A percentile compares a stretch with the other conserved stretches of the same genome.
These are phyloP conservation scores for Penicillium sp. DNA, from an alignment of 2,329 filamentous ascomycete species.

Conservation along the genomic window DNA sequence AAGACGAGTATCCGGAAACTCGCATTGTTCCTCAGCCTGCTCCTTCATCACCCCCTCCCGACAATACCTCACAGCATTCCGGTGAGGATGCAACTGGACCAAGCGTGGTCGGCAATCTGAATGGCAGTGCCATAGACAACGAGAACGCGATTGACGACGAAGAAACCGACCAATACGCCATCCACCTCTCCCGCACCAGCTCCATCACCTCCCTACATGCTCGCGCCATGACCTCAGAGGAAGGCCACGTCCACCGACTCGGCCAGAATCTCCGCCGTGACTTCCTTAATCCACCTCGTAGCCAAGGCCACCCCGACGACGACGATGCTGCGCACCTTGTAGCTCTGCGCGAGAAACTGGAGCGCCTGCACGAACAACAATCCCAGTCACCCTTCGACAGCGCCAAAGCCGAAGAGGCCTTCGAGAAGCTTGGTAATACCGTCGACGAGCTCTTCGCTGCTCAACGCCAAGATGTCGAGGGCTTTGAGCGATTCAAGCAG, in stretches of 20 bases:
- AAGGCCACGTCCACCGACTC: constrained; percentile 70
- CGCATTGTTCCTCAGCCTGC: constrained; percentile 50
- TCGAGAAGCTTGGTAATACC: constrained; percentile 47
- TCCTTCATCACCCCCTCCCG: constrained; percentile 22
- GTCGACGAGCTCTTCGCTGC: constrained; percentile 49
- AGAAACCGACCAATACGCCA: constrained; percentile 45
- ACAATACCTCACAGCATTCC: constrained; percentile 39
- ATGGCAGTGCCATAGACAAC: constrained; percentile 31
- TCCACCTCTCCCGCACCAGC: constrained; percentile 59
- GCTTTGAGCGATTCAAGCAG: constrained; percentile 48
- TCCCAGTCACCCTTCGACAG: constrained; percentile 43
- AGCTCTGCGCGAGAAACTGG: constrained; percentile 47
- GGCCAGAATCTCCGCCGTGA: constrained; percentile 68
- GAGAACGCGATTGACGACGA: constrained; percentile 44
- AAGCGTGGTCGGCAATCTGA: constrained; percentile 36
- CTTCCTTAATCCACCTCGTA: constrained; percentile 55
- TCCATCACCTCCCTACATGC: constrained; percentile 70
- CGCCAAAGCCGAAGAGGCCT: constrained; percentile 42
- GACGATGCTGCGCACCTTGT: constrained; percentile 49
- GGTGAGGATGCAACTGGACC: constrained; percentile 32
- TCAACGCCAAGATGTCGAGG: constrained; percentile 46
- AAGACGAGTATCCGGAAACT: constrained; percentile 93
- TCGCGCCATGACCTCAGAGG: constrained; percentile 66
- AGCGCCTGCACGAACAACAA: constrained; percentile 46
- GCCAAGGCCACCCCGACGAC: constrained; percentile 38